Base-by-base conservation (phyloP, 202 grass and related monocot genomes). In the Eragrostis tef region DNA sequence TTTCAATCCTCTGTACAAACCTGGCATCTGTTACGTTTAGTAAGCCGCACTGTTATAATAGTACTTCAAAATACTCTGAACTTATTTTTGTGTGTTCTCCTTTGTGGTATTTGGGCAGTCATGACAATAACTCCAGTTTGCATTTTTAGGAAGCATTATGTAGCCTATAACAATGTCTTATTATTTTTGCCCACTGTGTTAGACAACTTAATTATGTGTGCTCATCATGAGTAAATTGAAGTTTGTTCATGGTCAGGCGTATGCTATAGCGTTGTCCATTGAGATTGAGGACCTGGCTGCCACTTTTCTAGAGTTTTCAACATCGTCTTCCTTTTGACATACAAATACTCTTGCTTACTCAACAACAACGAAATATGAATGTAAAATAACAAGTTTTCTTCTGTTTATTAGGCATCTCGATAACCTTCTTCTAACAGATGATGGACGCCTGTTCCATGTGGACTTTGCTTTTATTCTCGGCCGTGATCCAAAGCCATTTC, bases 381-480 rank as follows among this genome's bases (percentile, higher is more conserved):
- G n/a, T n/a, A n/a, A 24, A 82, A 71, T 79, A 56, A 67, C 12
- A 86, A 76, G 25, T 86, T 77, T 83, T 82, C 58, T 15, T 79
- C 43, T 77, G 60, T 74, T 75, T 8, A 91, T 45, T 86, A 95
- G 96, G 72, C 96, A 99, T 91, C 83, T 99, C 17, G 96, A 99
- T 85, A 99, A 99, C 85, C 96, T 99, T 82, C 89, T 95, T 53
- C 87, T 99, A 74, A 93, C 83, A 79, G 93, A 99, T 90, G 96
- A 95, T 85, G 93, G 96, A 4, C 78, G 93, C 48, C 89, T 99
- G 20, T 99, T 99, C 72, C 96, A 99, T 84, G 96, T 99, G 57
- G 93, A 99, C 69, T 99, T 99, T 70, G 93, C 82, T 75, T 99
- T 90, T 87, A 99, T 99, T 79, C 85, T 99, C 54, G 93, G 96